Conservation (phyloP, 306 rosid species). For the Pterocarpus santalinus region DNA sequence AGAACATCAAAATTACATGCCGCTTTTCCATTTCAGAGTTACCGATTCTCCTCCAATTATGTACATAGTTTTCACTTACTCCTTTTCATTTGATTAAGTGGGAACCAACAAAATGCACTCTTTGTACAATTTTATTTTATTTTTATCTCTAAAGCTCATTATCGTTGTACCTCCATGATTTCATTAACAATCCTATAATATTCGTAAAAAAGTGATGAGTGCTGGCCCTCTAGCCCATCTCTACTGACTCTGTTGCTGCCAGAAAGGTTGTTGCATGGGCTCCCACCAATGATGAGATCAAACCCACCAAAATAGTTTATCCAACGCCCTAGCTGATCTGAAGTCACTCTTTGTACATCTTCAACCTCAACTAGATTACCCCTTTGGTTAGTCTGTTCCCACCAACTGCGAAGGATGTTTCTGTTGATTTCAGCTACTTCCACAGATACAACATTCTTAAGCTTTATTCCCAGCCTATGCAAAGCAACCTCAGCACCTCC, state of each 20-base stretch:
- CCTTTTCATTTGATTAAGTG: neutral
- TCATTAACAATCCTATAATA: constrained; percentile 45
- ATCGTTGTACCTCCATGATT: constrained; percentile 27
- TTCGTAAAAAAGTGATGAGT: constrained; percentile 73
- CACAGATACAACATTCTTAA: constrained; percentile 72
- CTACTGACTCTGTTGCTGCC: constrained; percentile 77
- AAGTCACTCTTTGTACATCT: constrained; percentile 62
- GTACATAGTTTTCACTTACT: neutral
- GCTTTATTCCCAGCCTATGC: constrained; percentile 71
- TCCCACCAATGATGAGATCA: constrained; percentile 85
- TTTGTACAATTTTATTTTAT: neutral
- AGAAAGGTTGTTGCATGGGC: constrained; percentile 83
- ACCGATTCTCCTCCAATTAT: constrained; percentile 65
- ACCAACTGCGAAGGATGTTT: constrained; percentile 73
- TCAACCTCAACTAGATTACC: constrained; percentile 67
- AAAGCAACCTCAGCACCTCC: constrained; percentile 89
- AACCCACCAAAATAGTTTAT: constrained; percentile 69
- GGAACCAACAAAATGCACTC: neutral
- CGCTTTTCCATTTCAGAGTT: constrained; percentile 10
- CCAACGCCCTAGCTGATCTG: constrained; percentile 49
- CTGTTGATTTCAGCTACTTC: constrained; percentile 72
- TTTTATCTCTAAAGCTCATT: neutral
- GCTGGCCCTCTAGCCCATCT: constrained; percentile 62
- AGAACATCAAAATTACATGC: neutral
- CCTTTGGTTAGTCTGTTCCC: constrained; percentile 83